A percentile compares a stretch with the other conserved stretches of the same genome.
Conservation (phyloP, 345 rosid species). For the Aurinia saxatilis region DNA sequence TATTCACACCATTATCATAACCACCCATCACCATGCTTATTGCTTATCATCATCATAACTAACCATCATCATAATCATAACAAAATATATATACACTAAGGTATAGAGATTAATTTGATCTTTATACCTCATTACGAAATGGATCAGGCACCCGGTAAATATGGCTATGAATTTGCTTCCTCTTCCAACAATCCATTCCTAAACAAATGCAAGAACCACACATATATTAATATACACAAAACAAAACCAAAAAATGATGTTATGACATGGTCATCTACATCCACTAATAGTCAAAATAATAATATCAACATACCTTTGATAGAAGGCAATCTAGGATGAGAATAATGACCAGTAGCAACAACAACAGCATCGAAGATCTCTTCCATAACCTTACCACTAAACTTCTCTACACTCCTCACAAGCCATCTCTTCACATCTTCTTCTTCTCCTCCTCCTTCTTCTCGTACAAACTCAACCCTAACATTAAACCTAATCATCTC, state of each 20-base stretch:
- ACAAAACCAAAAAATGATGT: neutral
- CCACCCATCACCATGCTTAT: conserved; percentile 23
- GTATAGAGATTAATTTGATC: neutral
- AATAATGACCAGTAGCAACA: conserved; percentile 89
- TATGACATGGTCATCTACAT: neutral
- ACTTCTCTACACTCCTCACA: conserved; percentile 47
- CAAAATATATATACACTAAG: neutral
- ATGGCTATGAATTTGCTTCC: conserved; percentile 87
- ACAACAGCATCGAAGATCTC: conserved; percentile 89
- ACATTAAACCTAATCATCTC: conserved; percentile 75
- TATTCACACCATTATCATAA: conserved; percentile 13
- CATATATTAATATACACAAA: neutral
- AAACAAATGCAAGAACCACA: neutral
- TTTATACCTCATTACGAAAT: conserved; percentile 55
- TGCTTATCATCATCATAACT: neutral
- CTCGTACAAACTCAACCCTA: conserved; percentile 69
- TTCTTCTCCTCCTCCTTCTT: conserved; percentile 40
- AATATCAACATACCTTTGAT: conserved; percentile 51
- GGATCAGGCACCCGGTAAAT: conserved; percentile 73
- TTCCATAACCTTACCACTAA: conserved; percentile 37
- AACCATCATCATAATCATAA: neutral
- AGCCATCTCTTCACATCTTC: conserved; percentile 54
- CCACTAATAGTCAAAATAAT: neutral
- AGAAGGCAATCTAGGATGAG: conserved; percentile 68
- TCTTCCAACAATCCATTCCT: conserved; percentile 85